Conservation (phyloP, 2,329 filamentous ascomycete genomes). For the Fusarium tuaranense region DNA sequence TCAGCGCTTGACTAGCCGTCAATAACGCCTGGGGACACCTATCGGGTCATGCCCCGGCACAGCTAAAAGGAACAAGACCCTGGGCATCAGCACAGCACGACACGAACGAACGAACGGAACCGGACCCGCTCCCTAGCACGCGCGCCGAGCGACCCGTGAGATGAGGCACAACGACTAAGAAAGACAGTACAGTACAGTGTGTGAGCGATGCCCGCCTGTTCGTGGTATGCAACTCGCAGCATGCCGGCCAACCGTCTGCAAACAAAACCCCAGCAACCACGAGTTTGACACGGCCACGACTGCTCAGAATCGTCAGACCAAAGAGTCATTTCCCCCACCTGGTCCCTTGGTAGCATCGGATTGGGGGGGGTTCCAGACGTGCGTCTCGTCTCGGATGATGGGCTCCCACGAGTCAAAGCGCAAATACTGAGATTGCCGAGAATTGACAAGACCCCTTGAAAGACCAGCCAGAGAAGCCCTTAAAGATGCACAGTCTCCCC, state of each 20-base stretch:
- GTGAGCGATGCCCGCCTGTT: background rate
- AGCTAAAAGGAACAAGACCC: background rate
- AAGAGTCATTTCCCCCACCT: conserved; percentile 8
- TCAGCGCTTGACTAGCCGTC: conserved; percentile 13
- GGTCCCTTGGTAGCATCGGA: conserved; percentile 1
- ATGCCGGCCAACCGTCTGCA: background rate
- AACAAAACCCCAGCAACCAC: conserved; percentile 1
- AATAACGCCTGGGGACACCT: conserved; percentile 8
- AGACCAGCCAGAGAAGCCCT: background rate
- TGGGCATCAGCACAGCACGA: background rate
- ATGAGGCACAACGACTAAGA: background rate
- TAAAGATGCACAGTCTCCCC: conserved; percentile 18
- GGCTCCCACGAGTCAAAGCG: conserved; percentile 28
- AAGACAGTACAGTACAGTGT: no score
- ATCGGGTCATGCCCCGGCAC: conserved; percentile 17
- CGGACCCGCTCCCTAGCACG: conserved; percentile 2
- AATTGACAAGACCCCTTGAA: conserved; percentile 9
- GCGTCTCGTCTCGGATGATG: conserved; percentile 13
- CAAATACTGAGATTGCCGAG: conserved; percentile 28
- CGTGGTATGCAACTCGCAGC: background rate
- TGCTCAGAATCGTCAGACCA: conserved; percentile 10
- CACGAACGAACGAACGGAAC: background rate
- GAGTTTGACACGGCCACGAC: background rate
- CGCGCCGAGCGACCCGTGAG: conserved; percentile 1
- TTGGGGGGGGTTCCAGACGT: background rate